Evolutionary conservation across 495 filamentous ascomycete genomes (phyloP).

Genomic region (Hyaloscypha hepaticicola): DNA sequence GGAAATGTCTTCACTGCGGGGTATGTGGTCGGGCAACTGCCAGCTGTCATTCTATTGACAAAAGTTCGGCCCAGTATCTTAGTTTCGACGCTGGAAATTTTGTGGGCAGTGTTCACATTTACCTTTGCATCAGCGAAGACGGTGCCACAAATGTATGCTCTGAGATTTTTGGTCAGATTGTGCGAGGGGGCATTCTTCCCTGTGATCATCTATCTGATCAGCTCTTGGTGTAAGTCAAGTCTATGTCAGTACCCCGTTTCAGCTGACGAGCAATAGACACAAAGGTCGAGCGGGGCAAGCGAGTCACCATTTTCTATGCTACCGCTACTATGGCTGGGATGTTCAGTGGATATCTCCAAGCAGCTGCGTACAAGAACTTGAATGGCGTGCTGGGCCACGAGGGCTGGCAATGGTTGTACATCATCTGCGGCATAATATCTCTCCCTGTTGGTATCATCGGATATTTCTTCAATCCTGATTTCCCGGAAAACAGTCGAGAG

Average conservation of each 20-base stretch:
- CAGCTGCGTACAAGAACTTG: constrained; percentile 46
- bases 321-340: constrained; percentile 36
- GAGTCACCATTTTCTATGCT: constrained; percentile 37
- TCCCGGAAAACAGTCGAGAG: constrained; percentile 44
- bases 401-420: constrained; percentile 49
- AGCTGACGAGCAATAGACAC: constrained; percentile 6
- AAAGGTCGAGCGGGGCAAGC: constrained; percentile 37
- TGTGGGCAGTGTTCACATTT: constrained; percentile 56
- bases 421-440: constrained; percentile 46
- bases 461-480: constrained; percentile 46
- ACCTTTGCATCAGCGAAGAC: constrained; percentile 46
- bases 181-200: constrained; percentile 33
- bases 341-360: constrained; percentile 55
- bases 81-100: constrained; percentile 56
- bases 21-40: constrained; percentile 58
- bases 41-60: constrained; percentile 57
- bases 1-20: constrained; percentile 61
- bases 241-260: not conserved
- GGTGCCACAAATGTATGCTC: constrained; percentile 50
- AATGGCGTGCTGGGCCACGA: constrained; percentile 47
- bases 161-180: constrained; percentile 57
- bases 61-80: constrained; percentile 58
- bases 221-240: constrained; percentile 44
- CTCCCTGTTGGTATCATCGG: constrained; percentile 47
- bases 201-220: constrained; percentile 49